These are phyloP conservation scores for Myotisia sp. DNA, from an alignment of 2,329 filamentous ascomycete species.

Conservation along the genomic window DNA sequence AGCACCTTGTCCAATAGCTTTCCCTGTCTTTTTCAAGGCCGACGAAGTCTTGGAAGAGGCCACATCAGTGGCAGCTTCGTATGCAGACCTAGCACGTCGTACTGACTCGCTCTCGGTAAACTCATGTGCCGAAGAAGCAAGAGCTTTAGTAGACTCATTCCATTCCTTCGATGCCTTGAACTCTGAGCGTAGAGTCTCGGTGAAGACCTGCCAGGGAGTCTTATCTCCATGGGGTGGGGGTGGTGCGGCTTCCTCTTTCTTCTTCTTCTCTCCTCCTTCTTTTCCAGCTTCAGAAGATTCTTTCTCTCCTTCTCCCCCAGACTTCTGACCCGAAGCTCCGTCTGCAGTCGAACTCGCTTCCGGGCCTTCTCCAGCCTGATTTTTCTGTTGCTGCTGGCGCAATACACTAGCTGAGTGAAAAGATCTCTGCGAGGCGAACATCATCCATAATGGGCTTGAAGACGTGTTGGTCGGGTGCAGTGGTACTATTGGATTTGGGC, in stretches of 20 bases:
- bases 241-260: slow-evolving; percentile 52
- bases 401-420: slow-evolving; percentile 24
- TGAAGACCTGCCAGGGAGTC: slow-evolving; percentile 97
- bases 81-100: slow-evolving; percentile 69
- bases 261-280: slow-evolving; percentile 29
- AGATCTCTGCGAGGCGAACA: slow-evolving; percentile 24
- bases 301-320: slow-evolving; percentile 20
- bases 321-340: slow-evolving; percentile 17
- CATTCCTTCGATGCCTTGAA: slow-evolving; percentile 97
- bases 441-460: slow-evolving; percentile 18
- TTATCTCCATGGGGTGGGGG: slow-evolving; percentile 97
- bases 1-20: slow-evolving; percentile 76
- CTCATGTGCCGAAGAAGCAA: slow-evolving; percentile 75
- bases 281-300: slow-evolving; percentile 26
- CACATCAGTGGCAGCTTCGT: slow-evolving; percentile 71
- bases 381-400: slow-evolving; percentile 26
- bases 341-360: neutral
- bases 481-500: slow-evolving; percentile 19
- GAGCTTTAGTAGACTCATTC: slow-evolving; percentile 95
- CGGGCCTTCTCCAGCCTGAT: slow-evolving; percentile 16
- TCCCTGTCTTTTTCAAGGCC: slow-evolving; percentile 72
- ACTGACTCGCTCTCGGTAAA: slow-evolving; percentile 89
- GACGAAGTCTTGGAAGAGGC: slow-evolving; percentile 64
- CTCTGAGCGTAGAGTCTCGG: slow-evolving; percentile 84
- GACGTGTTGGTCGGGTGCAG: slow-evolving; percentile 16